Conservation (phyloP, 257 asterid species). For the Solanum sejunctum region DNA sequence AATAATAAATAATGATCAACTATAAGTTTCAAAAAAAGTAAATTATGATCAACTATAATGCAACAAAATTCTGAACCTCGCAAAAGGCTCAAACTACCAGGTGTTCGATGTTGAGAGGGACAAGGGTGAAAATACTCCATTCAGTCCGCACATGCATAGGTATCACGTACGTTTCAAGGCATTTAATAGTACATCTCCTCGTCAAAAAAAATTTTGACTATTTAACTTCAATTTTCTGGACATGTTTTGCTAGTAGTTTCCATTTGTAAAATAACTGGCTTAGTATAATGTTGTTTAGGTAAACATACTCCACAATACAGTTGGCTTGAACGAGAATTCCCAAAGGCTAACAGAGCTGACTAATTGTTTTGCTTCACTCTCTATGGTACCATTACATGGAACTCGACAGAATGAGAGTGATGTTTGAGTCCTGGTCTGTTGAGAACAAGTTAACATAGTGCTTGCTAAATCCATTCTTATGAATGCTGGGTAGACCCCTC, state of each 20-base stretch:
- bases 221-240: no score
- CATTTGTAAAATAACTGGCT: neutral
- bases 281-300: slow-evolving; percentile 6
- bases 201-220: no score
- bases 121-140: neutral
- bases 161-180: neutral
- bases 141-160: neutral
- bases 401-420: slow-evolving; percentile 45
- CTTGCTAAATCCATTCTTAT: slow-evolving; percentile 44
- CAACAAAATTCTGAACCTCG: slow-evolving; percentile 16
- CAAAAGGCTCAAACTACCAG: neutral
- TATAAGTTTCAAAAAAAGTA: neutral
- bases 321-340: slow-evolving; percentile 31
- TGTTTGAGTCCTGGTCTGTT: slow-evolving; percentile 41
- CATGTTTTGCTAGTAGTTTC: no score
- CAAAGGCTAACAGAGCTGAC: slow-evolving; percentile 28
- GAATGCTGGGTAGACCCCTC: slow-evolving; percentile 28
- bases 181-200: neutral
- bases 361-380: slow-evolving; percentile 32
- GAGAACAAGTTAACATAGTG: slow-evolving; percentile 35
- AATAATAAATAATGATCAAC: neutral
- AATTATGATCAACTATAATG: neutral
- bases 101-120: no score
- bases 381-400: slow-evolving; percentile 52
- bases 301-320: slow-evolving; percentile 36